phyloP scores from a whole-genome alignment of 2,329 filamentous ascomycete genomes.

The Lasiodiplodia theobromae region DNA sequence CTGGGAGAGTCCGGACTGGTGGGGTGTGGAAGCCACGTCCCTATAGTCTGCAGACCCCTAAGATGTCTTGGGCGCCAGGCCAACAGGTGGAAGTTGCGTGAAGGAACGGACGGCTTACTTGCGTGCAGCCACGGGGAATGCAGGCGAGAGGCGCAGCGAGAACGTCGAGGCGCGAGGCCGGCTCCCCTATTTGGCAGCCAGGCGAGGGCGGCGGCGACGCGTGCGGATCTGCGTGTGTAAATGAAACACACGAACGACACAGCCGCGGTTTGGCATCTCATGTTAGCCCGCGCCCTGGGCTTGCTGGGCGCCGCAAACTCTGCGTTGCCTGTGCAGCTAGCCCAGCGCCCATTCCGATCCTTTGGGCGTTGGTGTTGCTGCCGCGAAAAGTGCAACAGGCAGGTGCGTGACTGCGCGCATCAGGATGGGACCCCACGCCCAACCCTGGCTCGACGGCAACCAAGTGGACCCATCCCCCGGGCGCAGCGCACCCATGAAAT shows the following conservation, averaged over 20 bases:
- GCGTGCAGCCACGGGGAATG: conserved; percentile 24
- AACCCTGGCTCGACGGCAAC: background rate
- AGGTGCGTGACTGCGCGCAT: background rate
- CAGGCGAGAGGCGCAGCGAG: conserved; percentile 21
- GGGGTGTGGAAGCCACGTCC: conserved; percentile 28
- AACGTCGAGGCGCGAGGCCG: conserved; percentile 19
- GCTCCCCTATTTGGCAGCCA: conserved; percentile 27
- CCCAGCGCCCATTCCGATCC: background rate
- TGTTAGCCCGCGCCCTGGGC: conserved; percentile 7
- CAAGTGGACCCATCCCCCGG: conserved; percentile 8
- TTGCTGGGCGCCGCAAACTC: background rate
- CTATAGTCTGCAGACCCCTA: conserved; percentile 25
- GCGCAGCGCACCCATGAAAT: background rate
- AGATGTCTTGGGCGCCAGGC: conserved; percentile 16
- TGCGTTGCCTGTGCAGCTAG: background rate
- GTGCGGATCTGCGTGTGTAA: conserved; percentile 21
- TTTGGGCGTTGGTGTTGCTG: conserved; percentile 12
- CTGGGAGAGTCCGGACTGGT: conserved; percentile 4
- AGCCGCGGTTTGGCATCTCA: conserved; percentile 27
- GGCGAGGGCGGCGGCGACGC: conserved; percentile 15
- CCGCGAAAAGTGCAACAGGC: background rate
- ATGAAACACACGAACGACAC: conserved; percentile 29
- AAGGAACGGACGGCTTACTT: conserved; percentile 27
- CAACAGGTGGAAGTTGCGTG: conserved; percentile 19
- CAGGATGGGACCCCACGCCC: conserved; percentile 1